Base-by-base conservation (phyloP, 108 stramenopile genomes). In the Craspedostauros australis region DNA sequence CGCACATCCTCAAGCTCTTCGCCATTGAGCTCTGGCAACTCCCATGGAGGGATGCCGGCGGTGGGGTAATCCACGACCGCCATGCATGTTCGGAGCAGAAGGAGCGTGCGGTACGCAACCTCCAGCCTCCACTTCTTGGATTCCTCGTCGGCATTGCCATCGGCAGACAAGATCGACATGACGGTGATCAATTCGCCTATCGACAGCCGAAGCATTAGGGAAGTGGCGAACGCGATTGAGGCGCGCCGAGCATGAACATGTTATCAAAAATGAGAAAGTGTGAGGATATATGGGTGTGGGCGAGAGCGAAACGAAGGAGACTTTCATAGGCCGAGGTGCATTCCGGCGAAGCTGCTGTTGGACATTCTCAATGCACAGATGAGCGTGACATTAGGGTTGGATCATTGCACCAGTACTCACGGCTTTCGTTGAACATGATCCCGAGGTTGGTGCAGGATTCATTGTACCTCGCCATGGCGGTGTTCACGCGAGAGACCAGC, bases 71-170 rank as follows among this genome's bases (percentile, higher is more conserved):
- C 64, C 26, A 68, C 16, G 7, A 55, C 73, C 8, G 63, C 60
- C 32, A 75, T 39, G 8, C 58, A 46, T 4, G 54, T 37, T 1
- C 79, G 70, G 4, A 72, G 41, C 39, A 64, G 4, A 9, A 75
- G 16, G 16, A 67, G 34, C 12, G 60, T 48, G 2, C 62, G 66
- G 29, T 66, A 66, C 14, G 74, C 71, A 4, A 80, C 19, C 32
- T 69, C 59, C n/a, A 39, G 33, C 12, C 79, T 49, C 79, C 79
- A 80, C 29, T 72, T 57, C 37, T 68, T 68, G 32, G 74, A 62
- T 1, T 32, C 24, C 12, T 23, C 23, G 2, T 37, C 25, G 25
- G 18, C 39, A 24, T 62, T 57, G 24, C 44, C 34, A 20, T 57
- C n/a, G n/a, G n/a, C n/a, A n/a, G n/a, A n/a, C n/a, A n/a, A n/a